Percentiles rank a stretch among this genome's conserved stretches.
These are phyloP conservation scores for Arthonia radiata DNA, from an alignment of 495 filamentous ascomycete species.

Conservation along the genomic window DNA sequence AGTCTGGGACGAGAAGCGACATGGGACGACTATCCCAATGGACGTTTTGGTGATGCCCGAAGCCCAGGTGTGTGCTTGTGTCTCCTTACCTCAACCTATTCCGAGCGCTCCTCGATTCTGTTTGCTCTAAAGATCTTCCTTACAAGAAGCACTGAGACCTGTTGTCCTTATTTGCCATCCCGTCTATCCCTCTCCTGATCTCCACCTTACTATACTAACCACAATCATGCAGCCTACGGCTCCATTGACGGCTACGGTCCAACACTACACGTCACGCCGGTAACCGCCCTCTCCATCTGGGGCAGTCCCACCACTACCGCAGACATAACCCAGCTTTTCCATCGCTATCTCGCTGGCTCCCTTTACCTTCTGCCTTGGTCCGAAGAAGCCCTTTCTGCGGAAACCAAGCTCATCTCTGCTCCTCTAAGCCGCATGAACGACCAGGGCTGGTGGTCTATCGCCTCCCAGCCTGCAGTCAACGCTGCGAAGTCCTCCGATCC, in stretches of 20 bases:
- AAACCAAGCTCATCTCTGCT: conserved; percentile 54
- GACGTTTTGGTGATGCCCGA: conserved; percentile 74
- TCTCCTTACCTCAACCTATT: too few species aligned
- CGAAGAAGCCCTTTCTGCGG: conserved; percentile 65
- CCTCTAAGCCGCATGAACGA: conserved; percentile 50
- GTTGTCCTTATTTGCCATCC: too few species aligned
- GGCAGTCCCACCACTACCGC: conserved; percentile 37
- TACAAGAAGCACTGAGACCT: too few species aligned
- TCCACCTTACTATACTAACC: conserved; percentile 1
- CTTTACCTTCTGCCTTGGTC: conserved; percentile 72
- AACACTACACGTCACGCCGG: conserved; percentile 54
- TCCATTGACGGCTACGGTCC: conserved; percentile 93
- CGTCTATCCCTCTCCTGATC: neutral
- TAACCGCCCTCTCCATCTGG: conserved; percentile 64
- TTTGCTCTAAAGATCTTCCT: too few species aligned
- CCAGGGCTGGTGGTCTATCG: conserved; percentile 87
- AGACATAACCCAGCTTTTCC: conserved; percentile 60
- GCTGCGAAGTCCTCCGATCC: conserved; percentile 47
- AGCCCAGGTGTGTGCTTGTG: conserved; percentile 12
- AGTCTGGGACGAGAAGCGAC: conserved; percentile 85
- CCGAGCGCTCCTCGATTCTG: too few species aligned
- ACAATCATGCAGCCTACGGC: conserved; percentile 46
- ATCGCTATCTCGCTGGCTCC: conserved; percentile 49
- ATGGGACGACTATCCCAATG: conserved; percentile 98
- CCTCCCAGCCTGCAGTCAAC: conserved; percentile 88